Evolutionary conservation across 768 basidiomycete genomes (phyloP), one percentile per base, ranked within the genome.

Genomic region (Boletus tomentosulus): DNA sequence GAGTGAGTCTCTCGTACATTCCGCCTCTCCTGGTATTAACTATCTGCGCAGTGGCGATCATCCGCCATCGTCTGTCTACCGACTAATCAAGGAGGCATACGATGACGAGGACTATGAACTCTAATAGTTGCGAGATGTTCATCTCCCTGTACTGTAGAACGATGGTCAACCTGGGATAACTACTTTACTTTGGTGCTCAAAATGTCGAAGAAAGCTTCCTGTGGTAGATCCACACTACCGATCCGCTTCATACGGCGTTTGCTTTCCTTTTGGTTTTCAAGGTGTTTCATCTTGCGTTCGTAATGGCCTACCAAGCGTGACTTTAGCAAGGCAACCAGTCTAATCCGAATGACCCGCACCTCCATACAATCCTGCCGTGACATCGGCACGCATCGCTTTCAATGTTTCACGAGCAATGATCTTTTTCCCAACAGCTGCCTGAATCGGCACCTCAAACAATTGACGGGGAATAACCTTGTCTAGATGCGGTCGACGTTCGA

Each of bases 151-250:
- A 41, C 37, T 16, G 42, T 46, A 34, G n/a, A 35, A 48, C 42
- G 7, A 15, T 46, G 25, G 48, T 22, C 56, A 30, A n/a, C 37
- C 35, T 51, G 37, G 44, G 27, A 35, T 2, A 28, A 41, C 48
- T 61, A 63, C 48, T 55, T 71, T 49, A 53, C 74, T 64, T 81
- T 86, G 44, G 78, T 79, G 64, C 84, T 82, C 56, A 98, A 76
- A 50, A 98, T 86, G 57, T 91, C 83, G 70, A 89, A 97, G 79
- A 99, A 98, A 1, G 95, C 96, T 64, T 95, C 92, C 63, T 97
- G 93, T 30, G 95, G 94, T 39, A 99, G 81, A 56, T 92, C 86
- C 48, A 98, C 91, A 53, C 77, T 85, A 34, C 94, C 93, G 49
- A 96, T 78, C 57, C 83, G 82, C 73, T 96, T 98, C 81, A 98